phyloP scores from a whole-genome alignment of 805 yeast species.

The Saturnispora besseyi region DNA sequence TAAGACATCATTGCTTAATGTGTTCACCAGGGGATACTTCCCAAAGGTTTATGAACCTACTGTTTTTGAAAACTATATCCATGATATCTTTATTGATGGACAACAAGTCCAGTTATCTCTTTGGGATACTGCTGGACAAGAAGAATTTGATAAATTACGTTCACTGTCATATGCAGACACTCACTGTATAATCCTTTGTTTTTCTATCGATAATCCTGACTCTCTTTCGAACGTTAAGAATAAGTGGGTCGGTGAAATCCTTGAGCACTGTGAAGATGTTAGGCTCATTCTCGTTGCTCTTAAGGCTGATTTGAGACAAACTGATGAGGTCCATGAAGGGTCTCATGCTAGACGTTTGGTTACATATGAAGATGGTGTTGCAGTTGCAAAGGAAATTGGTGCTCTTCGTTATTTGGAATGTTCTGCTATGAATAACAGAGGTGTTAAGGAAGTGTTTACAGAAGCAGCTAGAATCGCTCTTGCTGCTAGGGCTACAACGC shows the following conservation, averaged over 20 bases:
- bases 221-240: conserved; percentile 91
- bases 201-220: conserved; percentile 88
- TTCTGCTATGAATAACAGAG: conserved; percentile 91
- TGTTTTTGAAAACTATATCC: conserved; percentile 94
- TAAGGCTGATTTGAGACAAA: conserved; percentile 83
- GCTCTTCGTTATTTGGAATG: conserved; percentile 94
- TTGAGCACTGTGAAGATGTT: conserved; percentile 96
- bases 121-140: conserved; percentile 99
- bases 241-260: conserved; percentile 95
- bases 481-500: conserved; percentile 52
- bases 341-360: conserved; percentile 44
- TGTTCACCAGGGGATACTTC: conserved; percentile 93
- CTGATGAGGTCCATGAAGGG: conserved; percentile 33
- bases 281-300: conserved; percentile 88
- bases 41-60: conserved; percentile 99
- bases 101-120: conserved; percentile 84
- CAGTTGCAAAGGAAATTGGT: conserved; percentile 86
- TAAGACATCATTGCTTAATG: conserved; percentile 87
- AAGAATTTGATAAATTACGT: conserved; percentile 90
- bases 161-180: conserved; percentile 91
- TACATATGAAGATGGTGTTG: conserved; percentile 86
- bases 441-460: conserved; percentile 98
- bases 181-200: conserved; percentile 94
- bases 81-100: conserved; percentile 92
- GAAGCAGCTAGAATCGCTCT: conserved; percentile 97